Conservation (phyloP, 2,329 filamentous ascomycete species). For the Colletotrichum sp. region DNA sequence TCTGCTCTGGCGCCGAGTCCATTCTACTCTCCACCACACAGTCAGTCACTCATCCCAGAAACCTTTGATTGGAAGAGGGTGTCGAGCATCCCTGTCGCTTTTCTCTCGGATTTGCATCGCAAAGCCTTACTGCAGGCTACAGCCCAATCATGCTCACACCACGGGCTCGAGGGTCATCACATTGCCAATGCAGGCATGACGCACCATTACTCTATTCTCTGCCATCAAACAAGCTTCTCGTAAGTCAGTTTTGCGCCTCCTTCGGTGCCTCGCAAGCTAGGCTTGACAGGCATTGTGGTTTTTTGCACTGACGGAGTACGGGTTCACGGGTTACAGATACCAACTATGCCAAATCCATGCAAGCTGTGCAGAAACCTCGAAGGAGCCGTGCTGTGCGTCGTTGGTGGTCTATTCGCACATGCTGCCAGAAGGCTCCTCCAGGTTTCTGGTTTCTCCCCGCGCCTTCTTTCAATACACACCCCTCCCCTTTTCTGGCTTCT, state of each 20-base stretch:
- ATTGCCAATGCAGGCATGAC: slow-evolving; percentile 18
- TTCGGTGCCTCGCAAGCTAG: neutral
- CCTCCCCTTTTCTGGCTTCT: neutral
- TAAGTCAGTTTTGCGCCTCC: neutral
- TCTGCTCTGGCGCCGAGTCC: neutral
- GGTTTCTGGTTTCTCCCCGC: neutral
- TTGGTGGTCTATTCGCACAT: neutral
- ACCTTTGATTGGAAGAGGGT: neutral
- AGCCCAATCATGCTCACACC: slow-evolving; percentile 10
- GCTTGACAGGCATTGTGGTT: neutral
- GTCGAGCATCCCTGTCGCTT: slow-evolving; percentile 4
- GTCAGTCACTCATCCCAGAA: neutral
- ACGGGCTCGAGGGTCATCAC: neutral
- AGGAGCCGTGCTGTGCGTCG: neutral
- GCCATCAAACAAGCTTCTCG: slow-evolving; percentile 16
- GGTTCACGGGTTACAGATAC: slow-evolving; percentile 8
- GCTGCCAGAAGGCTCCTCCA: neutral
- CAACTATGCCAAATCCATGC: slow-evolving; percentile 8
- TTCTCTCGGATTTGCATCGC: neutral
- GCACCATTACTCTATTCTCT: slow-evolving; percentile 11
- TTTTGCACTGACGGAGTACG: slow-evolving; percentile 8
- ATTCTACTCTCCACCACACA: neutral
- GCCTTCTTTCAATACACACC: neutral
- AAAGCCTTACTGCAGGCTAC: neutral
- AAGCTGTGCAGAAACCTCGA: slow-evolving; percentile 1